Evolutionary conservation across 805 yeast species (phyloP), one percentile per base, ranked within the genome.

Genomic region (Wickerhamiella australiensis): DNA sequence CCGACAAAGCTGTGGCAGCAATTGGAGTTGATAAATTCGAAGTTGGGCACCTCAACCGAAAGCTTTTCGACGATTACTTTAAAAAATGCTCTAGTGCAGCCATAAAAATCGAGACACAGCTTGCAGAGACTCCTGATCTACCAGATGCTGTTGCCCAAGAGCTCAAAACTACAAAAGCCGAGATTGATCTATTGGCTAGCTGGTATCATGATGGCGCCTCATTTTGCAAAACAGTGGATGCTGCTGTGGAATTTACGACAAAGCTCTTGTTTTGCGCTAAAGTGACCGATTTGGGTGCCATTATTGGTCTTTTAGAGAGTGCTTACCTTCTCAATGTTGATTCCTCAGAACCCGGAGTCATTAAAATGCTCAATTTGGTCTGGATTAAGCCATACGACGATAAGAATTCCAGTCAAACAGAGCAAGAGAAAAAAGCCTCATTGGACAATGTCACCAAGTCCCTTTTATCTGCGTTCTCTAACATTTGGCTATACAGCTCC

Each of bases 361-460:
- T 13, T 5, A n/a, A 17, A 22, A 36, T 45, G 42, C 42, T 45
- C 8, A 37, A 45, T 17, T 15, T 45, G 12, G 47, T 36, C 8
- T 45, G 47, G 47, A 12, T 29, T 21, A 43, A 31, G 12, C 22
- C 46, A 2, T 15, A 15, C 25, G 44, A 41, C 15, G 31, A 38
- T 13, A 20, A 20, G 15, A 21, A 17, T 17, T 20, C 11, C 25
- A 22, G 4, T 12, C 33, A 22, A 8, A 23, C 23, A 5, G 25
- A 41, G 29, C 23, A 15, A 20, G 42, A 38, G 7, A 22, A 38
- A 12, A 22, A 20, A 21, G 44, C 44, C 12, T 9, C 44, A 8
- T 18, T 23, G 12, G 31, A 41, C 7, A 23, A 11, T 8, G 46
- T 43, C 22, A 43, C 38, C 18, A n/a, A 5, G 3, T 20, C 29